Conservation (phyloP, 2,329 filamentous ascomycete genomes). For the Exophiala sideris region DNA sequence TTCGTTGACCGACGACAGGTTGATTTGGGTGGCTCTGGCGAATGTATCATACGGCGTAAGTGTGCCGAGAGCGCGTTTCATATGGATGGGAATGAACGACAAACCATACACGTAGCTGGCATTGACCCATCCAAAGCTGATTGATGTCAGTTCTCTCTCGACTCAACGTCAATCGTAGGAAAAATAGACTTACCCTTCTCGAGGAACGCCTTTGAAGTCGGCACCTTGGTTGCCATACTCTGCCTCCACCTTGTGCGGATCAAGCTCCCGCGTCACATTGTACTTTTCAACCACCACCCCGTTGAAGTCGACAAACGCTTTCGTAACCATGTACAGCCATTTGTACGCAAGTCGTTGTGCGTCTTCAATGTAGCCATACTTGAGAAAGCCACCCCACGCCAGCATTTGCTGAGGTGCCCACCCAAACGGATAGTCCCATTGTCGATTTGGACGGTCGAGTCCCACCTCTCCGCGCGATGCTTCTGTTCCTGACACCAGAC, state of each 20-base stretch:
- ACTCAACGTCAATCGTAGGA: background rate
- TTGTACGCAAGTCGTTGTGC: conserved; percentile 88
- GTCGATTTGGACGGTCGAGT: conserved; percentile 82
- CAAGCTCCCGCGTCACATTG: conserved; percentile 84
- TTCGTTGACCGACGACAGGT: conserved; percentile 21
- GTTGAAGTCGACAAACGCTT: conserved; percentile 97
- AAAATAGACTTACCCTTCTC: conserved; percentile 73
- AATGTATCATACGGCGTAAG: conserved; percentile 84
- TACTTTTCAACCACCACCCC: conserved; percentile 99
- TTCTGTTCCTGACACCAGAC: conserved; percentile 83
- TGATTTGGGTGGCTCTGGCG: conserved; percentile 57
- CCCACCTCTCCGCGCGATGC: conserved; percentile 78
- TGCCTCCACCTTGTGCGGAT: conserved; percentile 90
- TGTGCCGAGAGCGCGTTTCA: conserved; percentile 82
- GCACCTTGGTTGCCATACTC: conserved; percentile 97
- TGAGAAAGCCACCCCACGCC: conserved; percentile 86
- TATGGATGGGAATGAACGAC: conserved; percentile 82
- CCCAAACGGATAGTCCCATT: conserved; percentile 98
- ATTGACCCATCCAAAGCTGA: conserved; percentile 97
- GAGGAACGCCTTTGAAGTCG: conserved; percentile 92
- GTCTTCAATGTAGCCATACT: conserved; percentile 88
- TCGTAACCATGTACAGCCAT: conserved; percentile 98
- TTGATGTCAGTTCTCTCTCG: conserved; percentile 3
- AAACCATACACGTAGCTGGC: conserved; percentile 94
- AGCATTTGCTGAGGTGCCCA: conserved; percentile 99